phyloP scores from a whole-genome alignment of 169 alveolate species.

The Plasmodium relictum region DNA sequence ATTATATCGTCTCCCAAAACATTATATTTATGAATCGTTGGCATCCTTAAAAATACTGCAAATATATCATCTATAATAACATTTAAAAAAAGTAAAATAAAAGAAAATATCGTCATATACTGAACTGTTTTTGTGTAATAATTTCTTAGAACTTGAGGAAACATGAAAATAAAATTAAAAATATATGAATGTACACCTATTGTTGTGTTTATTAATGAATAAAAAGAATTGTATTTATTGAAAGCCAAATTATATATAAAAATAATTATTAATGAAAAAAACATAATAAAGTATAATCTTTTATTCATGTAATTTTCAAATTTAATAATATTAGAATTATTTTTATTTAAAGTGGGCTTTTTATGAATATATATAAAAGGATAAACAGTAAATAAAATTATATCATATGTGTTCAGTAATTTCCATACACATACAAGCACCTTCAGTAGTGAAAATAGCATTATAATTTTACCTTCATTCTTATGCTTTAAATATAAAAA shows the following conservation, averaged over 20 bases:
- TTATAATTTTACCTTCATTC: slow-evolving; percentile 15
- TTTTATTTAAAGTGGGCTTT: not conserved
- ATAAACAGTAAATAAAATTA: not conserved
- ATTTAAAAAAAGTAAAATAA: slow-evolving; percentile 27
- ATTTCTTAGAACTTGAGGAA: slow-evolving; percentile 47
- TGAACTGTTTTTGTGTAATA: slow-evolving; percentile 15
- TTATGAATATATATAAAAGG: slow-evolving; percentile 31
- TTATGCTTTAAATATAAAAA: slow-evolving; percentile 53
- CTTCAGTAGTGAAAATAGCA: slow-evolving; percentile 34
- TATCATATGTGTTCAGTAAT: slow-evolving; percentile 11
- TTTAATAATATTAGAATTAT: not conserved
- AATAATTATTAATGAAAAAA: not conserved
- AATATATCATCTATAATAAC: slow-evolving; percentile 41
- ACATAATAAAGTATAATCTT: slow-evolving; percentile 11
- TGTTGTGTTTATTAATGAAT: slow-evolving; percentile 20
- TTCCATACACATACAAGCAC: slow-evolving; percentile 31
- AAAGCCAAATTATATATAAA: slow-evolving; percentile 29
- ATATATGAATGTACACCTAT: slow-evolving; percentile 26
- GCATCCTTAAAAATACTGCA: slow-evolving; percentile 29
- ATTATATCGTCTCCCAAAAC: slow-evolving; percentile 36
- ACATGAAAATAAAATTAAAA: slow-evolving; percentile 52
- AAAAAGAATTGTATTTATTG: slow-evolving; percentile 31
- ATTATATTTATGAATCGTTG: slow-evolving; percentile 25
- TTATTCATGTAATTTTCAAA: slow-evolving; percentile 24
- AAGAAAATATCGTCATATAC: not conserved